Evolutionary conservation across 2,329 filamentous ascomycete genomes (phyloP).

Genomic region (Exophiala aquamarina): DNA sequence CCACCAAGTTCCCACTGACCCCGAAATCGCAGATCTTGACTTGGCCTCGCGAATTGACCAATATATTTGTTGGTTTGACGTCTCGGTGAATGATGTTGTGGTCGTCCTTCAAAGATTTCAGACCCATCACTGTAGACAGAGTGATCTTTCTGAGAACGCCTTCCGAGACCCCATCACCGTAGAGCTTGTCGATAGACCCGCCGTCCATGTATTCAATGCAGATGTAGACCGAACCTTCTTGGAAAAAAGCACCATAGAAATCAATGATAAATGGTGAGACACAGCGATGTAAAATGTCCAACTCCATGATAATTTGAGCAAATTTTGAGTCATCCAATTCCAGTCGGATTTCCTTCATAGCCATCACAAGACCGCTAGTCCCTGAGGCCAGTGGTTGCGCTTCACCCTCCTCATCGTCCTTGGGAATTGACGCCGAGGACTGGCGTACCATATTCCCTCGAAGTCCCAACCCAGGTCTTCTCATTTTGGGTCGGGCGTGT

Average conservation of each 20-base stretch:
- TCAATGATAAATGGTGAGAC: constrained; percentile 96
- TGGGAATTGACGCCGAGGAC: constrained; percentile 24
- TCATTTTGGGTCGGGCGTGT: constrained; percentile 70
- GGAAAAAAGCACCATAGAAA: constrained; percentile 98
- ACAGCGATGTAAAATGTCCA: constrained; percentile 93
- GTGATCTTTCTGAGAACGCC: constrained; percentile 86
- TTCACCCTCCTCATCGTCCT: constrained; percentile 28
- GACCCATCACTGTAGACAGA: constrained; percentile 81
- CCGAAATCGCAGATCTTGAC: constrained; percentile 99
- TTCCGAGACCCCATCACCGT: constrained; percentile 86
- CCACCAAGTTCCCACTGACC: constrained; percentile 92
- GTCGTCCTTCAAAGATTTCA: constrained; percentile 92
- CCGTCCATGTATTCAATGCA: constrained; percentile 99
- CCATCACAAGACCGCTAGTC: constrained; percentile 80
- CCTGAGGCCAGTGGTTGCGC: constrained; percentile 35
- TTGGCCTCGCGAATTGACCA: constrained; percentile 84
- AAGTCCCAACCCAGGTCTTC: constrained; percentile 60
- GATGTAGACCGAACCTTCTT: constrained; percentile 97
- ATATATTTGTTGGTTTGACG: constrained; percentile 98
- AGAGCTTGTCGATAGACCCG: constrained; percentile 94
- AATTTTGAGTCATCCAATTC: constrained; percentile 97
- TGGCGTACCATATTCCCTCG: constrained; percentile 57
- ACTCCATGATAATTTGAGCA: constrained; percentile 93
- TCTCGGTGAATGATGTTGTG: constrained; percentile 99
- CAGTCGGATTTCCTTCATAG: constrained; percentile 97